Evolutionary conservation across 192 early-diverging fungal genomes (phyloP), one percentile per base, ranked within the genome.

Genomic region (Podila epicladia): DNA sequence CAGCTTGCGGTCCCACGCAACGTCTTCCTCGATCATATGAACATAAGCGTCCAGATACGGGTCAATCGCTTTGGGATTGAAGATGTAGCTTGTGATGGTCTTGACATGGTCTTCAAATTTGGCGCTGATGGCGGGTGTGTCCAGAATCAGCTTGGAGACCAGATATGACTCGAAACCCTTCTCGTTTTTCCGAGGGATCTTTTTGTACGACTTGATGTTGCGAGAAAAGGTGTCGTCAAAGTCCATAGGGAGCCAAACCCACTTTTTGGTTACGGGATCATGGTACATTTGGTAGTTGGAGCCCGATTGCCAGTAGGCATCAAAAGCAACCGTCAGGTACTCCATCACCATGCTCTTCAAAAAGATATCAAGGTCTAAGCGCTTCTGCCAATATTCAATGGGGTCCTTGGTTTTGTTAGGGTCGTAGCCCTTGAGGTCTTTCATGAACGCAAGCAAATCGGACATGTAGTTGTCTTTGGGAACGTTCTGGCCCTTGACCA

Each of bases 151-250:
- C 38, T 82, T 83, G 7, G 64, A 31, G 4, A 65, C 72, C 35
- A 72, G 55, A 9, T 72, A 63, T 13, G 71, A 73, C 62, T 73
- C 62, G 35, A 78, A 84, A 0, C 74, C 74, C 0, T 61, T 41
- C 0, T 32, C 48, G 48, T 82, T 75, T 17, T 65, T 45, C 28
- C 82, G 78, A 0, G 85, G 58, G 8, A 78, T 73, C 12, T 38
- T 66, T 48, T 64, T 57, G 57, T 72, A 67, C 22, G 75, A 62
- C 31, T 59, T 70, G 41, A 86, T 50, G 9, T 66, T 68, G 15
- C 50, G 73, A 20, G 83, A 75, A 67, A 82, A 84, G n/a, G 79
- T 82, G 41, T 82, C 79, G 33, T 86, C 85, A 57, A 84, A 86
- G 38, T 84, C 85, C 9, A 71, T 82, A 8, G 85, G 76, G n/a